Conservation (phyloP, 768 basidiomycete species). For the Calocybe cyanea region DNA sequence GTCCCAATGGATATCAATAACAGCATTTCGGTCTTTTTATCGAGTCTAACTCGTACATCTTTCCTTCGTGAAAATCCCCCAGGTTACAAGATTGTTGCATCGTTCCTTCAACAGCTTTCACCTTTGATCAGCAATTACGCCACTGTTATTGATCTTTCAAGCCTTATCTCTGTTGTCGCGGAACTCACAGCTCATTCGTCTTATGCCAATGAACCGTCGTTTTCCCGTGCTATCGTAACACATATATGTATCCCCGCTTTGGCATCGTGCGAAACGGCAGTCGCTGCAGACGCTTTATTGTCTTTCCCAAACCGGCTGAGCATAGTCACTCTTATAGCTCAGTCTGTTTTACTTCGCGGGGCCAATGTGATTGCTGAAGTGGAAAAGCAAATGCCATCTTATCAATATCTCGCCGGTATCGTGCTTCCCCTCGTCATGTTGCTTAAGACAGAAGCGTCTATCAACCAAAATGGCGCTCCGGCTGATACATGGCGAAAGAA, state of each 20-base stretch:
- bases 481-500: constrained; percentile 45
- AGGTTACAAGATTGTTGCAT: constrained; percentile 43
- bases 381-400: constrained; percentile 50
- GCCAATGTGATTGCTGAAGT: constrained; percentile 53
- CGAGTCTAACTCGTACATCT: constrained; percentile 44
- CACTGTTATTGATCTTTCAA: constrained; percentile 51
- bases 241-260: constrained; percentile 45
- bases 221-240: constrained; percentile 42
- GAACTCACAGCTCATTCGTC: constrained; percentile 38
- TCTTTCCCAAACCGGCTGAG: constrained; percentile 35
- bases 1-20: constrained; percentile 31
- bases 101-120: constrained; percentile 51
- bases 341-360: constrained; percentile 45
- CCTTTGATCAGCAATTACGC: constrained; percentile 53
- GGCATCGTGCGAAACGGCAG: constrained; percentile 43
- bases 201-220: constrained; percentile 49
- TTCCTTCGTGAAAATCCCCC: constrained; percentile 45
- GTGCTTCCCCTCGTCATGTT: constrained; percentile 57
- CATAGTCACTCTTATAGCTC: constrained; percentile 38
- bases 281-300: constrained; percentile 36
- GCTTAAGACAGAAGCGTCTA: constrained; percentile 47
- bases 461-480: constrained; percentile 36
- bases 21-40: constrained; percentile 48
- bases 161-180: constrained; percentile 49
- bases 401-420: constrained; percentile 60